Evolutionary conservation across 805 yeast species (phyloP).

Genomic region (Ogataea chonburiensis): DNA sequence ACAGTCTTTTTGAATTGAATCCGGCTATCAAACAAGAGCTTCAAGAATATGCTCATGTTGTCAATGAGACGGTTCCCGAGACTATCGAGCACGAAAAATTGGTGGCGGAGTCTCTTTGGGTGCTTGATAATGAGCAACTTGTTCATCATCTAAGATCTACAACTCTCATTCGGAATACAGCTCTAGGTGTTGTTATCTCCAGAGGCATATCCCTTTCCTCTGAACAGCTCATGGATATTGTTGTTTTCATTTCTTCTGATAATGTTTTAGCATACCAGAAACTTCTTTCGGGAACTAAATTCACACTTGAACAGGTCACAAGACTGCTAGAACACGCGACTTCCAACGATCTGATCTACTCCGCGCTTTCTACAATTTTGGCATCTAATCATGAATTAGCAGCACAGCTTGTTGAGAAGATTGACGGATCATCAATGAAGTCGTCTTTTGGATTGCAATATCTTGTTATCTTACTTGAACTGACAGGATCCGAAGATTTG

Average conservation of each 20-base stretch:
- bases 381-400: slow-evolving; percentile 3
- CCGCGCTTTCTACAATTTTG: slow-evolving; percentile 1
- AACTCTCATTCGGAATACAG: slow-evolving; percentile 1
- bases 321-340: slow-evolving; percentile 1
- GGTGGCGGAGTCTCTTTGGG: slow-evolving; percentile 24
- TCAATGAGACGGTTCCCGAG: not conserved
- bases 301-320: not conserved
- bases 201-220: slow-evolving; percentile 6
- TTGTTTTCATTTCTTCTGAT: not conserved
- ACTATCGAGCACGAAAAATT: slow-evolving; percentile 2
- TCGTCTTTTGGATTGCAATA: slow-evolving; percentile 6
- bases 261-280: not conserved
- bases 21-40: not conserved
- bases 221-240: slow-evolving; percentile 2
- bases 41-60: slow-evolving; percentile 3
- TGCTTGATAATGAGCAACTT: slow-evolving; percentile 12
- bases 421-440: not conserved
- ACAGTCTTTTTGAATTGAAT: slow-evolving; percentile 13
- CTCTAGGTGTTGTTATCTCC: slow-evolving; percentile 3
- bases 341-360: not conserved
- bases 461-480: slow-evolving; percentile 2
- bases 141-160: slow-evolving; percentile 4
- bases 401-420: not conserved
- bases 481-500: slow-evolving; percentile 1
- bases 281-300: not conserved